Conservation (phyloP, 768 basidiomycete species). For the Pisolithus microcarpus region DNA sequence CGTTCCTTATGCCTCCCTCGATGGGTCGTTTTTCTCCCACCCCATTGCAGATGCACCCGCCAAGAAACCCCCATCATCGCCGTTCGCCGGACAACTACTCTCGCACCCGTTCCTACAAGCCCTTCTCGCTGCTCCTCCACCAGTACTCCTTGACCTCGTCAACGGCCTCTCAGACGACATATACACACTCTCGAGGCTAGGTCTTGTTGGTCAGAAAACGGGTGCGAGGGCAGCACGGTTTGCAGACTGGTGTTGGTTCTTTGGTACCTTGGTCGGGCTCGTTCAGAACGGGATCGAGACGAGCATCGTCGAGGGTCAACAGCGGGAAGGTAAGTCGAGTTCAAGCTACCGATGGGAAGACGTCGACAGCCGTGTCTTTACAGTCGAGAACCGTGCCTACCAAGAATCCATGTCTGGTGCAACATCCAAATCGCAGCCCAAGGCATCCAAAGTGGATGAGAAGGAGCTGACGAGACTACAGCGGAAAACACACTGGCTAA, state of each 20-base stretch:
- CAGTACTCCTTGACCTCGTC: constrained; percentile 71
- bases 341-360: background rate
- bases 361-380: background rate
- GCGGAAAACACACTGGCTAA: constrained; percentile 72
- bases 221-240: constrained; percentile 68
- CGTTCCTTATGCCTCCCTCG: constrained; percentile 47
- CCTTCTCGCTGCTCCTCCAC: constrained; percentile 72
- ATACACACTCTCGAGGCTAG: constrained; percentile 66
- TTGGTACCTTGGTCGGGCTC: constrained; percentile 69
- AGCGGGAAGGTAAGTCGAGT: constrained; percentile 47
- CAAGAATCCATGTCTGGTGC: constrained; percentile 64
- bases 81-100: constrained; percentile 17
- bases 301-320: constrained; percentile 56
- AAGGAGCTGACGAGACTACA: constrained; percentile 62
- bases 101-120: constrained; percentile 64
- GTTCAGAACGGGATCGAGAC: constrained; percentile 82
- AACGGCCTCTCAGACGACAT: constrained; percentile 73
- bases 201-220: constrained; percentile 54
- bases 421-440: constrained; percentile 63
- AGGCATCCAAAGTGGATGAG: constrained; percentile 52
- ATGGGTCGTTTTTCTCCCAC: constrained; percentile 20
- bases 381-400: constrained; percentile 71
- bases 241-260: constrained; percentile 84
- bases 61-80: constrained; percentile 1
- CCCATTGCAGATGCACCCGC: constrained; percentile 9